These are phyloP conservation scores for Fraxinus anomala DNA, from an alignment of 257 asterid genomes.

Conservation along the genomic window DNA sequence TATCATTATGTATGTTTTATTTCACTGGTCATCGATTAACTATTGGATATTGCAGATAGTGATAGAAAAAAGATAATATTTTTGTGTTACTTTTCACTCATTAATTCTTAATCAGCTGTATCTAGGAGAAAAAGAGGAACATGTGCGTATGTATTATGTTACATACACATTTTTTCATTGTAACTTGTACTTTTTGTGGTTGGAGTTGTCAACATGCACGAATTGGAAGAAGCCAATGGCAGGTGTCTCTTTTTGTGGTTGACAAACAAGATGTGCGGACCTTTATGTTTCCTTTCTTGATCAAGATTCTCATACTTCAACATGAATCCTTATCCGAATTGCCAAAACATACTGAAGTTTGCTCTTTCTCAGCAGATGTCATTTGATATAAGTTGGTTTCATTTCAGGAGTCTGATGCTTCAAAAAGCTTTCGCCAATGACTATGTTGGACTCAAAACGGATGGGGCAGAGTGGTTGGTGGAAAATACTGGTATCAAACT, in stretches of 20 bases:
- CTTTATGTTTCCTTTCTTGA: not conserved
- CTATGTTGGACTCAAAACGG: slow-evolving; percentile 34
- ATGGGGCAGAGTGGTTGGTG: slow-evolving; percentile 38
- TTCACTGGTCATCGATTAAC: too few species aligned
- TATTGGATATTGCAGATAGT: too few species aligned
- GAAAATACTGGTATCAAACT: slow-evolving; percentile 32
- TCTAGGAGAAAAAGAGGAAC: not conserved
- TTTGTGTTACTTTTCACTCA: too few species aligned
- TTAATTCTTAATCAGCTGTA: too few species aligned
- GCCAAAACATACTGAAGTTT: not conserved
- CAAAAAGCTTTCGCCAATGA: not conserved
- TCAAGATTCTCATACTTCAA: not conserved
- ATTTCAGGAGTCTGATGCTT: slow-evolving; percentile 31
- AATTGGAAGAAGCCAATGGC: not conserved
- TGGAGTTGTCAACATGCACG: not conserved
- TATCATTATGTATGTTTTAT: too few species aligned
- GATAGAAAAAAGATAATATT: too few species aligned
- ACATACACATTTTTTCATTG: not conserved
- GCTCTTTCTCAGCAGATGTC: not conserved
- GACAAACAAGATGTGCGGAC: not conserved
- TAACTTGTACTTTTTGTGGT: not conserved
- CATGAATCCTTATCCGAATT: not conserved
- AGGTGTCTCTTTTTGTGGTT: not conserved
- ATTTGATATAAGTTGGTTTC: not conserved
- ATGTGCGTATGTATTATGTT: too few species aligned